Evolutionary conservation across 176 grass and related monocot genomes (phyloP), one percentile per base, ranked within the genome.

Genomic region (Puya raimondii): DNA sequence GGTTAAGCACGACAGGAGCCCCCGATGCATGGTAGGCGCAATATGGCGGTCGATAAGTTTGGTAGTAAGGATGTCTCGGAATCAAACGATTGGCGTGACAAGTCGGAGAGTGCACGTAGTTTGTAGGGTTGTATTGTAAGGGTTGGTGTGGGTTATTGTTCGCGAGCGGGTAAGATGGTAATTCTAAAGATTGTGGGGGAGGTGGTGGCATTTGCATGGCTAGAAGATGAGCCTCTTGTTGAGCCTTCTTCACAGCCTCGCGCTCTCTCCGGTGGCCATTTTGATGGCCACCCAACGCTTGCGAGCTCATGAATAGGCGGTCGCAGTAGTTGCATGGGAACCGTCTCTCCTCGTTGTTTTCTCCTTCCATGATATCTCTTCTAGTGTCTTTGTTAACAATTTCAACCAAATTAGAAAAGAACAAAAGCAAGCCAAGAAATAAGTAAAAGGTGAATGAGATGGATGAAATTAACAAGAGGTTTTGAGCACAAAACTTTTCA

Each of bases 211-310:
- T 59, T 59, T 59, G 54, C 54, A 59, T 17, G 15, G 54, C 54
- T 65, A 50, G 23, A 12, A 75, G 26, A 23, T 64, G 72, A 75
- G 1, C 13, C 9, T 74, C 64, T 63, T 51, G 16, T 63, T 26
- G 52, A n/a, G 29, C 59, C 33, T 50, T 69, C 33, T 48, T 42
- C n/a, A 20, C 16, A 17, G 14, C 15, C 9, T 74, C 64, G 17
- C 71, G 50, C 64, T 81, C 79, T 49, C 23, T 26, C 47, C 16
- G 61, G 47, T 81, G 79, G 64, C 79, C 68, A 59, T 81, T 81
- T 68, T 81, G 79, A 69, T 81, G 79, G 42, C 79, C 79, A 33
- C 79, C 79, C 6, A 74, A 51, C 13, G 70, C 79, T 81, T 81
- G 71, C n/a, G 50, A 54, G 70, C 63, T 81, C 27, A 59, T 57